Evolutionary conservation across 1,139 yeast genomes (phyloP).

Genomic region (Tardiomyces blankii): DNA sequence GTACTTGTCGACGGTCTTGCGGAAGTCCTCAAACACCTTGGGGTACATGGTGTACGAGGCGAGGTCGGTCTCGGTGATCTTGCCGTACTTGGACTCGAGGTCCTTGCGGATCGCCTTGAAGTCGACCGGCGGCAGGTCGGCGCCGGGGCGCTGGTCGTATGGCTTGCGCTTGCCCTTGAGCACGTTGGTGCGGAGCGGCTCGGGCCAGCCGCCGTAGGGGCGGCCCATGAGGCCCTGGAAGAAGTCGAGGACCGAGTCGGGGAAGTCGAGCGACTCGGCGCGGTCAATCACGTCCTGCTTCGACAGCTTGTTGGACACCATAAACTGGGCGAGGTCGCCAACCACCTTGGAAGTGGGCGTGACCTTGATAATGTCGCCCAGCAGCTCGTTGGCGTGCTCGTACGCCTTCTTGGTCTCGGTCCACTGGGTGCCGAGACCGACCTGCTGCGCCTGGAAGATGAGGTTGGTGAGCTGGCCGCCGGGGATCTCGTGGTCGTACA

Average conservation of each 20-base stretch:
- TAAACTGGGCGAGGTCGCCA: slow-evolving; percentile 97
- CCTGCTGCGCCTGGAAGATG: slow-evolving; percentile 97
- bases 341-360: slow-evolving; percentile 99
- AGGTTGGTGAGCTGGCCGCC: slow-evolving; percentile 98
- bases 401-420: slow-evolving; percentile 89
- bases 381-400: slow-evolving; percentile 74
- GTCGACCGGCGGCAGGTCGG: slow-evolving; percentile 74
- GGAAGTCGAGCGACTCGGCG: slow-evolving; percentile 91
- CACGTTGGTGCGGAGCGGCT: slow-evolving; percentile 86
- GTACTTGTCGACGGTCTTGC: slow-evolving; percentile 59
- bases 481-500: slow-evolving; percentile 94
- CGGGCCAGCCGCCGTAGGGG: slow-evolving; percentile 99
- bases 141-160: slow-evolving; percentile 83
- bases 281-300: slow-evolving; percentile 77
- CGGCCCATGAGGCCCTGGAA: slow-evolving; percentile 99
- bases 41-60: slow-evolving; percentile 98
- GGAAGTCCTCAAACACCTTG: slow-evolving; percentile 84
- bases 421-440: slow-evolving; percentile 96
- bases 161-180: slow-evolving; percentile 85
- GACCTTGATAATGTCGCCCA: slow-evolving; percentile 96
- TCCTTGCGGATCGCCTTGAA: slow-evolving; percentile 61
- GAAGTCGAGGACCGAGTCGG: slow-evolving; percentile 94
- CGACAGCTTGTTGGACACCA: slow-evolving; percentile 88
- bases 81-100: slow-evolving; percentile 40
- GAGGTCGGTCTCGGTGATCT: slow-evolving; percentile 72